Conservation (phyloP, 1,139 yeast genomes). For the Waltiozyma sp. region DNA sequence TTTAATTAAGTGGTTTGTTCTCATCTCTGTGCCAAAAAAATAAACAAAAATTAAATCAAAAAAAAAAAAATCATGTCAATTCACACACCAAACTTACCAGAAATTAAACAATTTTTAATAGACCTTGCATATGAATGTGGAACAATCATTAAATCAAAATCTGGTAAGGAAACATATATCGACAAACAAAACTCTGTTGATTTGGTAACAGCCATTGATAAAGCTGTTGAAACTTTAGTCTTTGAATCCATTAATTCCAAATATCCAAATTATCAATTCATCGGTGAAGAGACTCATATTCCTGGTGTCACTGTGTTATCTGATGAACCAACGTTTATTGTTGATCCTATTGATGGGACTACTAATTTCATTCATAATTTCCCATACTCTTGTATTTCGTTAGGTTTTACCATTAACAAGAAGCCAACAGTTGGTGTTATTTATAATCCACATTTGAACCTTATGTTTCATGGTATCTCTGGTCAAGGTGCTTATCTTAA, state of each 20-base stretch:
- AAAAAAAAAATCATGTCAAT: neutral
- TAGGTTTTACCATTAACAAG: slow-evolving; percentile 40
- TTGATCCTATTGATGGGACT: slow-evolving; percentile 55
- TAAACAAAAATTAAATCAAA: too few species aligned
- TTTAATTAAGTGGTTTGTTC: too few species aligned
- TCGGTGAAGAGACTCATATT: slow-evolving; percentile 48
- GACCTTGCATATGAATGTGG: slow-evolving; percentile 42
- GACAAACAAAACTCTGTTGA: slow-evolving; percentile 49
- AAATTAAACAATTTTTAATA: slow-evolving; percentile 32
- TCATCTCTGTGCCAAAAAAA: too few species aligned
- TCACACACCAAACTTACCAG: slow-evolving; percentile 20
- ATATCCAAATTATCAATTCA: slow-evolving; percentile 38
- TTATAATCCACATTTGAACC: slow-evolving; percentile 42
- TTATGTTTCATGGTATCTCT: slow-evolving; percentile 37
- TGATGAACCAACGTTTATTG: slow-evolving; percentile 46
- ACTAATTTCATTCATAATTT: slow-evolving; percentile 50
- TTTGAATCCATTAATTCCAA: slow-evolving; percentile 23
- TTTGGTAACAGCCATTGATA: slow-evolving; percentile 47
- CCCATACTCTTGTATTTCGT: slow-evolving; percentile 48
- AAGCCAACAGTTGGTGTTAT: slow-evolving; percentile 48
- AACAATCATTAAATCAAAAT: slow-evolving; percentile 30
- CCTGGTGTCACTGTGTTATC: slow-evolving; percentile 34
- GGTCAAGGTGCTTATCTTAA: slow-evolving; percentile 44
- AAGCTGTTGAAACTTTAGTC: slow-evolving; percentile 39
- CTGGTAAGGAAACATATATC: slow-evolving; percentile 38